A percentile compares a stretch with the other conserved stretches of the same genome.
Conservation (phyloP, 768 basidiomycete species). For the Russula compacta region DNA sequence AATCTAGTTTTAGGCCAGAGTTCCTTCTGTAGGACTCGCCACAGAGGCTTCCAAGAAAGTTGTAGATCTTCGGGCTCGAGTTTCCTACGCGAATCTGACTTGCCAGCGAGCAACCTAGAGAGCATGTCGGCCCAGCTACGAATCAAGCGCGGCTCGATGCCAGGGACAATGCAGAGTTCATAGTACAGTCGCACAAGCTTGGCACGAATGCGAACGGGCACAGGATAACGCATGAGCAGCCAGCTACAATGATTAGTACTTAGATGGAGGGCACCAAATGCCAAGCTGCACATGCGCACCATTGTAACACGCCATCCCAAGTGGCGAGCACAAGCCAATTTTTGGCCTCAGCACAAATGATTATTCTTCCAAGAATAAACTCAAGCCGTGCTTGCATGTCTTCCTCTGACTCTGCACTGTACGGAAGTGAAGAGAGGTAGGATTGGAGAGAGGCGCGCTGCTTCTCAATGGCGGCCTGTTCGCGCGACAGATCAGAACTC, state of each 20-base stretch:
- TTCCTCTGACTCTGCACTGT: slow-evolving; percentile 59
- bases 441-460: slow-evolving; percentile 53
- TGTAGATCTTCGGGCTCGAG: slow-evolving; percentile 58
- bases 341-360: slow-evolving; percentile 61
- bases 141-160: slow-evolving; percentile 60
- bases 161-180: slow-evolving; percentile 68
- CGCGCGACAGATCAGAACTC: slow-evolving; percentile 23
- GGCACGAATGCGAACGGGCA: slow-evolving; percentile 57
- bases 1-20: slow-evolving; percentile 62
- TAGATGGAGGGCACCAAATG: not conserved
- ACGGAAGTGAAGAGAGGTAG: slow-evolving; percentile 62
- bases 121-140: slow-evolving; percentile 77
- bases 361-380: slow-evolving; percentile 57
- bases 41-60: slow-evolving; percentile 69
- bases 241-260: slow-evolving; percentile 39
- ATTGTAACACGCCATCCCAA: slow-evolving; percentile 77
- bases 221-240: slow-evolving; percentile 74
- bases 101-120: slow-evolving; percentile 57
- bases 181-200: slow-evolving; percentile 71
- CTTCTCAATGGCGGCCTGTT: slow-evolving; percentile 37
- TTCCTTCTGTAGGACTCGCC: slow-evolving; percentile 64
- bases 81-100: slow-evolving; percentile 54
- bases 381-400: slow-evolving; percentile 67
- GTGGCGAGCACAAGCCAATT: slow-evolving; percentile 66
- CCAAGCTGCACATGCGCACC: slow-evolving; percentile 33